Evolutionary conservation across 805 yeast species (phyloP).

Genomic region (Martiniozyma abietophila): DNA sequence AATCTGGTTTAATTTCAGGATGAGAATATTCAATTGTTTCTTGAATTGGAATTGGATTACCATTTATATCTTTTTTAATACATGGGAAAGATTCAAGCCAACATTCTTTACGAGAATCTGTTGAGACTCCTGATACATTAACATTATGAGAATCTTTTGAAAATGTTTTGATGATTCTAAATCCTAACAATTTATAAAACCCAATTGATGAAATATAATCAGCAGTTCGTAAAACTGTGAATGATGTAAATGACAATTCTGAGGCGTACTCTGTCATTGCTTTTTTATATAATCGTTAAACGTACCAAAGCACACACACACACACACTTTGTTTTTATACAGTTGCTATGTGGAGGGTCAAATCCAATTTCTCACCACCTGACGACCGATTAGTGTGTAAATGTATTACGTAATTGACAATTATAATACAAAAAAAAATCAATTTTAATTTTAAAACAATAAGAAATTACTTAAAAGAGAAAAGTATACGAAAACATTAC

Average conservation of each 20-base stretch:
- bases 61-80: conserved; percentile 14
- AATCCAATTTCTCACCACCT: no score
- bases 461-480: no score
- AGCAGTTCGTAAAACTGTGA: conserved; percentile 43
- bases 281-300: no score
- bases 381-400: no score
- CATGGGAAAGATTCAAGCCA: conserved; percentile 68
- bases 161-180: conserved; percentile 49
- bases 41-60: conserved; percentile 29
- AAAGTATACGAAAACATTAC: no score
- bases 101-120: conserved; percentile 56
- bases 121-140: conserved; percentile 40
- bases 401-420: no score
- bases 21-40: conserved; percentile 22
- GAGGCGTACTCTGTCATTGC: conserved; percentile 10
- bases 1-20: conserved; percentile 13
- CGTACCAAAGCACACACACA: not conserved
- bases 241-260: conserved; percentile 45
- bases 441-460: no score
- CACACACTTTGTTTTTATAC: not conserved
- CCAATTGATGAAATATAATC: conserved; percentile 37
- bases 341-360: no score
- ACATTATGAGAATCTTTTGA: conserved; percentile 38
- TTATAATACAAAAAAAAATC: no score
- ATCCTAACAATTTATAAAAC: conserved; percentile 58